Evolutionary conservation across 768 basidiomycete genomes (phyloP), one percentile per base, ranked within the genome.

Genomic region (Mycena chlorophos): DNA sequence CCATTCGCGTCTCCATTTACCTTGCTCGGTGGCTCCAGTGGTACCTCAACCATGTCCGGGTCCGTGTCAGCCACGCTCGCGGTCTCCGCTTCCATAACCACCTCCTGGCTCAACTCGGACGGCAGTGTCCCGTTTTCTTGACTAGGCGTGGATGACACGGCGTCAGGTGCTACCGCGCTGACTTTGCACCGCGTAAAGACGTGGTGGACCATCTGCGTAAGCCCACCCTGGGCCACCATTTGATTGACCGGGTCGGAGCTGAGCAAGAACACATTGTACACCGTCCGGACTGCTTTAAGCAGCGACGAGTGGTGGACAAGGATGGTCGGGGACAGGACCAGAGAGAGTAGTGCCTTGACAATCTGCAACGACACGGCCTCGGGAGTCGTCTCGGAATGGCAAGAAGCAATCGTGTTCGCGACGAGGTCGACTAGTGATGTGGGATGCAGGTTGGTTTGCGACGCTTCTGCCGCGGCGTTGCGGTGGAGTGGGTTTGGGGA

Each of bases 181-280:
- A 77, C 65, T 67, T 78, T 79, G 65, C 91, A 92, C 20, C 97
- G 83, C 14, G 88, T 81, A 69, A 99, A 98, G 54, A 98, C 86
- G 65, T 98, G 95, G 64, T 97, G 90, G 2, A 98, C 94, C 87
- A 99, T 98, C 70, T 99, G 97, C 0, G 94, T 94, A 17, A 99
- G 81, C 17, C 95, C 94, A 19, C 96, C 97, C 71, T 99, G 97
- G 17, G 97, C 97, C 31, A 99, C 96, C 77, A 91, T 95, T 73
- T 98, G 97, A 63, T 96, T 98, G 48, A 94, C 89, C 4, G 88
- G 82, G 65, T 96, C 93, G 20, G 82, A 79, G 64, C 92, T 94
- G 56, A 98, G 79, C 25, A 99, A 78, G 69, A 98, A 99, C 56
- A 99, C 88, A 69, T 99, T 98, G 76, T 98, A 99, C 3, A 99